Base-by-base conservation (phyloP, 2,329 filamentous ascomycete species). In the Aureobasidium leucospermi region DNA sequence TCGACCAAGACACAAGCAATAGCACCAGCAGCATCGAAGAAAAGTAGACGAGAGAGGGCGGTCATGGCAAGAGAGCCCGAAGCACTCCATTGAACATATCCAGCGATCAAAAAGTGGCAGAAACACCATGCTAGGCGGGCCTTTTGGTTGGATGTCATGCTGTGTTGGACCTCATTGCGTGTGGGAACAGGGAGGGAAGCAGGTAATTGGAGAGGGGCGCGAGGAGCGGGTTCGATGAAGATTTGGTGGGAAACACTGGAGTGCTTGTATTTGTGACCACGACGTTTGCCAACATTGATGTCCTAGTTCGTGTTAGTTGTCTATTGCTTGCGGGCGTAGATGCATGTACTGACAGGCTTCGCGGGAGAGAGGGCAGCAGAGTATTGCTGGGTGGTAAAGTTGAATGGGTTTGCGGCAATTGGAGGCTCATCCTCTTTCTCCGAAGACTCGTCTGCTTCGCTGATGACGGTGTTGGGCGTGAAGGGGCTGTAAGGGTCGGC, bases 181-280 rank as follows among this genome's bases (percentile, higher is more conserved):
- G 93, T 99, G 0, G 94, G 94, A 39, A 96, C 88, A 0, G 94
- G 94, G 0, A 99, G 82, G 34, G 92, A 96, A 59, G 92, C 90
- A 1, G 94, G 94, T 0, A 99, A 83, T 39, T 93, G 88, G 28
- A 96, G 83, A 4, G 94, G 93, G 0, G 92, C 88, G 57, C 92
- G 84, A 4, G 85, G 88, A 0, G 91, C 86, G 6, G 94, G 94
- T 71, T 96, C 91, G 67, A 95, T 89, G 74, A 97, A 96, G 73
- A 97, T 95, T 73, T 96, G 92, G 71, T 97, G 92, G 19, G 90
- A 96, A 60, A 99, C 88, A 71, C 90, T 96, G 72, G 89, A 95
- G 77, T 97, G 93, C 71, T 96, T 96, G 81, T 99, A 99, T 72
- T 94, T 91, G 78, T 99, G 94, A 63, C 94, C 94, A 62, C 93